Conservation (phyloP, 2,329 filamentous ascomycete species). For the Rhinocladiella similis region DNA sequence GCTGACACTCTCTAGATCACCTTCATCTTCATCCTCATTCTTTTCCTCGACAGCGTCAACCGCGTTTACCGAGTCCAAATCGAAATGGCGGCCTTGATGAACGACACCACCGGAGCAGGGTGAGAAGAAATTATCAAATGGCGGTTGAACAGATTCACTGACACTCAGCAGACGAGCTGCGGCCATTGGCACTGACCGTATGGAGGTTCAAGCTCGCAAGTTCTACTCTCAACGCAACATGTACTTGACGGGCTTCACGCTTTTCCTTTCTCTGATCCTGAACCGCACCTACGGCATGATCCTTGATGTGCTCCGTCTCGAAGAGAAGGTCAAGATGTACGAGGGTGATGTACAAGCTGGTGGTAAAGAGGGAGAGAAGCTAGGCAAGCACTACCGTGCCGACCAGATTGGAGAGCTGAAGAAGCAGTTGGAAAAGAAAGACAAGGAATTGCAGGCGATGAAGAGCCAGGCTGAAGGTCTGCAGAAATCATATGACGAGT, state of each 20-base stretch:
- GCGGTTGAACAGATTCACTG: background rate
- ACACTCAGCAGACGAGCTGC: constrained; percentile 52
- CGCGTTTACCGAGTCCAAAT: constrained; percentile 95
- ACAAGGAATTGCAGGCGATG: constrained; percentile 78
- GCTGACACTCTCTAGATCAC: constrained; percentile 64
- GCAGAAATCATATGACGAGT: constrained; percentile 78
- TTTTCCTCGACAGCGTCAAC: constrained; percentile 95
- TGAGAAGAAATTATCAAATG: constrained; percentile 39
- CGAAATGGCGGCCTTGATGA: constrained; percentile 73
- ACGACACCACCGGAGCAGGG: constrained; percentile 56
- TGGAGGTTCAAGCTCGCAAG: constrained; percentile 98
- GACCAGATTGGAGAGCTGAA: constrained; percentile 76
- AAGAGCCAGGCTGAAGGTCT: constrained; percentile 91
- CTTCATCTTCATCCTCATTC: constrained; percentile 97
- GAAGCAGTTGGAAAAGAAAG: constrained; percentile 69
- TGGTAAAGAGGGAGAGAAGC: constrained; percentile 69
- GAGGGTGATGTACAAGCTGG: constrained; percentile 65
- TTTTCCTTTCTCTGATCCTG: constrained; percentile 94
- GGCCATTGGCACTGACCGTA: constrained; percentile 86
- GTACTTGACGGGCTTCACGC: constrained; percentile 99
- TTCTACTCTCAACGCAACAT: constrained; percentile 99
- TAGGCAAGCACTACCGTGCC: constrained; percentile 69
- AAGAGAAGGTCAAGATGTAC: constrained; percentile 84
- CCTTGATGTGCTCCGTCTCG: constrained; percentile 83
- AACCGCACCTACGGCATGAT: constrained; percentile 99